Evolutionary conservation across 2,329 filamentous ascomycete species (phyloP).

Genomic region (Cadophora luteo-olivacea): DNA sequence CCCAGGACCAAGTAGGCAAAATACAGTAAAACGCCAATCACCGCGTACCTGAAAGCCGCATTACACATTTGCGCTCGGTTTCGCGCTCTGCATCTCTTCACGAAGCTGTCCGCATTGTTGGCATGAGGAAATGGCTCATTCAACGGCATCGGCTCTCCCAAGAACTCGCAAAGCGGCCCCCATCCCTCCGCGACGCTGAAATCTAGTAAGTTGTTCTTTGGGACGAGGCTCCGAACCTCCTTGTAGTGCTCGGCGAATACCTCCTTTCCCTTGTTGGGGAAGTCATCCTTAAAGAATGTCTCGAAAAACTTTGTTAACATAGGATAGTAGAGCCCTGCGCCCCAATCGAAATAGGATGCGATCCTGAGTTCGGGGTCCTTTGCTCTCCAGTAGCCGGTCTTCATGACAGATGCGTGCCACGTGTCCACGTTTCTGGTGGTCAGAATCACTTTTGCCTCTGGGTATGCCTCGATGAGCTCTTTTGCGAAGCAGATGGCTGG

Average conservation of each 20-base stretch:
- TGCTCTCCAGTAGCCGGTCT: conserved; percentile 71
- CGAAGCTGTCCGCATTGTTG: conserved; percentile 56
- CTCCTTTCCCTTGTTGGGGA: conserved; percentile 68
- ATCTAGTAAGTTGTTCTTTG: conserved; percentile 50
- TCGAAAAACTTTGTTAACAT: conserved; percentile 75
- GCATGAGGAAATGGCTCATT: conserved; percentile 51
- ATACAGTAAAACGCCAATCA: conserved; percentile 17
- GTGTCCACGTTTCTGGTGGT: conserved; percentile 69
- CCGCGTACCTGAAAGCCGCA: conserved; percentile 41
- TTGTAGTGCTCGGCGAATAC: conserved; percentile 64
- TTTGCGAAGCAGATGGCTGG: conserved; percentile 71
- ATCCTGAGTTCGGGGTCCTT: conserved; percentile 66
- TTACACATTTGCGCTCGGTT: conserved; percentile 57
- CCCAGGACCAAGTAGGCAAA: not conserved
- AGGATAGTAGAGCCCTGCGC: conserved; percentile 70
- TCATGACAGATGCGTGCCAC: conserved; percentile 65
- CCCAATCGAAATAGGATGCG: conserved; percentile 66
- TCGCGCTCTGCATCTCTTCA: conserved; percentile 51
- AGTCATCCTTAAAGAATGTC: conserved; percentile 72
- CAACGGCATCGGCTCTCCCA: conserved; percentile 41
- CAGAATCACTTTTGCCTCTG: conserved; percentile 74
- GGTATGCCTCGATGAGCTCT: conserved; percentile 76
- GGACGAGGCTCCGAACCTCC: conserved; percentile 54
- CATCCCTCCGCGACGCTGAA: conserved; percentile 53
- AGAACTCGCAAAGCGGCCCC: conserved; percentile 53